Conservation (phyloP, 2,329 filamentous ascomycete genomes). For the Microdochium bolleyi region DNA sequence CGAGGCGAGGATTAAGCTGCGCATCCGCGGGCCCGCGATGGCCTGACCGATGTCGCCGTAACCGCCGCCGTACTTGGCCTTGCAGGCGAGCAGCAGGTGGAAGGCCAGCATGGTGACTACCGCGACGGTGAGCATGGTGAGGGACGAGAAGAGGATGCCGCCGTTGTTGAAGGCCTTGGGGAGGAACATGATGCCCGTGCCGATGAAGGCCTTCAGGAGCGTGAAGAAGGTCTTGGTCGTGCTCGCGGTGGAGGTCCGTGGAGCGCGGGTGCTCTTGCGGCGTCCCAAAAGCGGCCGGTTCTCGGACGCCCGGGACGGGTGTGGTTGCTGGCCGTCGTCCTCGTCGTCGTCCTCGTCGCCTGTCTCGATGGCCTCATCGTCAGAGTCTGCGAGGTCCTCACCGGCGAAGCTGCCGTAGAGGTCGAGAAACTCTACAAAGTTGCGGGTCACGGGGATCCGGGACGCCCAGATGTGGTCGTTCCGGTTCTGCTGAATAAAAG, state of each 20-base stretch:
- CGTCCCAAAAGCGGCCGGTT: conserved; percentile 52
- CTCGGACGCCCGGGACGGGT: conserved; percentile 31
- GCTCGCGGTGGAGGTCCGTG: conserved; percentile 51
- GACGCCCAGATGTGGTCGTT: conserved; percentile 26
- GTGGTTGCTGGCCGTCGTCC: conserved; percentile 8
- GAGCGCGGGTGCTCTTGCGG: conserved; percentile 39
- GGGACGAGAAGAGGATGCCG: conserved; percentile 65
- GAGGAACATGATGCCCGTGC: conserved; percentile 75
- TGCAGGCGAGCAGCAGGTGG: conserved; percentile 61
- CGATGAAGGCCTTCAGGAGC: conserved; percentile 69
- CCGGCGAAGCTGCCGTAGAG: conserved; percentile 72
- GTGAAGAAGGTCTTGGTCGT: conserved; percentile 73
- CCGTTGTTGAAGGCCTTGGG: conserved; percentile 72
- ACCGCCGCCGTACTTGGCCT: conserved; percentile 55
- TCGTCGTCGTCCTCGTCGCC: conserved; percentile 39
- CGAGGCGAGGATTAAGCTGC: conserved; percentile 58
- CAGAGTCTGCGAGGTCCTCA: conserved; percentile 54
- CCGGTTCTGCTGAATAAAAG: conserved; percentile 30
- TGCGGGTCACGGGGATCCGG: conserved; percentile 52
- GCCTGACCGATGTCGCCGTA: conserved; percentile 67
- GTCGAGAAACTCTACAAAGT: conserved; percentile 69
- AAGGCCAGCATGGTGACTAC: conserved; percentile 63
- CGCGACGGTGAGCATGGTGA: conserved; percentile 59
- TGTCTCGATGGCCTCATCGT: conserved; percentile 51
- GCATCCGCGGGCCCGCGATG: conserved; percentile 56